Evolutionary conservation across 306 rosid species (phyloP).

Genomic region (Ormosia semicastrata): DNA sequence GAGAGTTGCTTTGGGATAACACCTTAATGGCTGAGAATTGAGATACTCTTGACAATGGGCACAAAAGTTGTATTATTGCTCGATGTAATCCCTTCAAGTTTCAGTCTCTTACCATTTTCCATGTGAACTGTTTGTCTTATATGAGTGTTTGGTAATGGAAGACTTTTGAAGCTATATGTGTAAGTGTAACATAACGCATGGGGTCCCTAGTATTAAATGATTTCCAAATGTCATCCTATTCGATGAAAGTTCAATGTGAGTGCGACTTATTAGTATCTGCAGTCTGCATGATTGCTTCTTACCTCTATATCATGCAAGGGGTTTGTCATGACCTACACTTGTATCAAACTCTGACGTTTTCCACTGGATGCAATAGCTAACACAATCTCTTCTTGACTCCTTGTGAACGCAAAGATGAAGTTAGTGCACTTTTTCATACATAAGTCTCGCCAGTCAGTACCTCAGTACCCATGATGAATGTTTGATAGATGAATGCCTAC

Average conservation of each 20-base stretch:
- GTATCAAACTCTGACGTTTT: background rate
- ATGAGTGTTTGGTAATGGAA: slow-evolving; percentile 23
- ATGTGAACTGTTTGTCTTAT: slow-evolving; percentile 30
- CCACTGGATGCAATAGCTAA: background rate
- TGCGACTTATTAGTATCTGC: background rate
- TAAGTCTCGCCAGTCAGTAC: background rate
- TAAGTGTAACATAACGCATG: background rate
- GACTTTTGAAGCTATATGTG: slow-evolving; percentile 20
- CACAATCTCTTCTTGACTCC: background rate
- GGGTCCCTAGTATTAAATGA: slow-evolving; percentile 28
- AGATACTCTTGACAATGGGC: slow-evolving; percentile 6
- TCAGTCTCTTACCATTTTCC: slow-evolving; percentile 29
- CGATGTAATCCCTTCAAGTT: slow-evolving; percentile 15
- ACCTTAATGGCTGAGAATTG: slow-evolving; percentile 10
- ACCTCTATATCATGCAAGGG: background rate
- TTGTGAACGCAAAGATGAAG: background rate
- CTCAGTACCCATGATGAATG: background rate
- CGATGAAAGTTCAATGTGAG: background rate
- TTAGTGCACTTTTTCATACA: background rate
- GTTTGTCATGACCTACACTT: background rate
- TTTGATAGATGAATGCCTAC: too few relatives aligned
- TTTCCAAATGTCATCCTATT: background rate
- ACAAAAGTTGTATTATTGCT: slow-evolving; percentile 14
- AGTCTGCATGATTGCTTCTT: background rate
- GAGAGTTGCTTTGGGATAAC: slow-evolving; percentile 19